A percentile compares a stretch with the other conserved stretches of the same genome.
These are phyloP conservation scores for Dissophora ornata DNA, from an alignment of 192 early-diverging fungal genomes.

Conservation along the genomic window DNA sequence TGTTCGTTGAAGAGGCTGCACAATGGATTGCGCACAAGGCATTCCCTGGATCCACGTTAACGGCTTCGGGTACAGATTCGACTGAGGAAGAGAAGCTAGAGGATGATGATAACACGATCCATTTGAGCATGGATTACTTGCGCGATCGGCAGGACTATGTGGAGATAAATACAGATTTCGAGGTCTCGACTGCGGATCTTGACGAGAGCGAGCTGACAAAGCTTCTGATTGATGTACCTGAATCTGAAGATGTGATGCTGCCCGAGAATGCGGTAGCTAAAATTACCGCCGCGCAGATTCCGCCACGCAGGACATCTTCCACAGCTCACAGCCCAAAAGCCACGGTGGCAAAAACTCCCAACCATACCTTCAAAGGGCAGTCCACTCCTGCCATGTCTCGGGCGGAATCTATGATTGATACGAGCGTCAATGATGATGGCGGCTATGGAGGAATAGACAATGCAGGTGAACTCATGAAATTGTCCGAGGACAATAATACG, in stretches of 20 bases:
- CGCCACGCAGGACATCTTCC: constrained; percentile 6
- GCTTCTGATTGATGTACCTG: constrained; percentile 30
- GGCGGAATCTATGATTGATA: background rate
- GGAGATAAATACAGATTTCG: constrained; percentile 24
- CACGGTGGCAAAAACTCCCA: background rate
- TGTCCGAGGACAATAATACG: background rate
- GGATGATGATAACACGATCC: constrained; percentile 15
- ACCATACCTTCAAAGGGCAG: background rate
- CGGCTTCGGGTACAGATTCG: constrained; percentile 42
- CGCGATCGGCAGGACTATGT: constrained; percentile 12
- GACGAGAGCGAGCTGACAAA: constrained; percentile 30
- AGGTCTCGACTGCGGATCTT: constrained; percentile 26
- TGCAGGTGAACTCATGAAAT: constrained; percentile 2
- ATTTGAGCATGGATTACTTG: constrained; percentile 17
- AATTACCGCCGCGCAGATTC: background rate
- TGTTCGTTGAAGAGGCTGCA: constrained; percentile 38
- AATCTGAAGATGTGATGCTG: background rate
- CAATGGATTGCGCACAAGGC: constrained; percentile 52
- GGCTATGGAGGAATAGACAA: background rate
- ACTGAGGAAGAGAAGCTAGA: constrained; percentile 41
- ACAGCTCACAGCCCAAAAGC: constrained; percentile 11
- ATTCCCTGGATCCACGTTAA: constrained; percentile 36
- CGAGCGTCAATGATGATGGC: constrained; percentile 14
- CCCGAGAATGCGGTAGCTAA: background rate
- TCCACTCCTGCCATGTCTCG: background rate